Evolutionary conservation across 805 yeast species (phyloP).

Genomic region (Starmerella kuoi): DNA sequence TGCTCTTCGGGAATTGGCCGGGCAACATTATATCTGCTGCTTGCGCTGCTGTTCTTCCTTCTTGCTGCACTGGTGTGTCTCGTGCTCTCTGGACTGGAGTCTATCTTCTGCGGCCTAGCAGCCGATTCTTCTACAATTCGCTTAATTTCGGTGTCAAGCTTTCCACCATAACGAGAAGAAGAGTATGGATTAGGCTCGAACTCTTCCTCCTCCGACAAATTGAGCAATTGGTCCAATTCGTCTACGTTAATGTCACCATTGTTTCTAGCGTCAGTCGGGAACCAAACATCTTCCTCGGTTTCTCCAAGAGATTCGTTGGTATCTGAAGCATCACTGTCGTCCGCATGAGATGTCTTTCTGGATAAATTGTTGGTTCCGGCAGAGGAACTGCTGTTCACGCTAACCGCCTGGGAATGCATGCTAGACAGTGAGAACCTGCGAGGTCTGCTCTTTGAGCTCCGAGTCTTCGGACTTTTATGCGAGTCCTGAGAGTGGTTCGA

Average conservation of each 20-base stretch:
- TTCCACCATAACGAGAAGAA: not conserved
- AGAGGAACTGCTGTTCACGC: conserved; percentile 6
- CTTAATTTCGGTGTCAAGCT: not conserved
- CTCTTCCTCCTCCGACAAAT: conserved; percentile 18
- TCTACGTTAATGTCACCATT: conserved; percentile 78
- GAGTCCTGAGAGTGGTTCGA: conserved; percentile 10
- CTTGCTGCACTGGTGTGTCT: no score
- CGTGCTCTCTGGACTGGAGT: no score
- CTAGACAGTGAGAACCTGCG: conserved; percentile 16
- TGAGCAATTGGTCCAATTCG: conserved; percentile 44
- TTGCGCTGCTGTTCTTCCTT: no score
- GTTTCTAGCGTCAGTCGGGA: conserved; percentile 53
- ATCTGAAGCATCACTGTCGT: conserved; percentile 24
- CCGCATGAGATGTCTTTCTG: conserved; percentile 17
- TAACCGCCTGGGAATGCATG: conserved; percentile 14
- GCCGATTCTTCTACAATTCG: no score
- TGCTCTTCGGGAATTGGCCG: no score
- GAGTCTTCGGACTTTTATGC: not conserved
- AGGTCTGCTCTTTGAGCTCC: conserved; percentile 6
- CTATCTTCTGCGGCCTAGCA: no score
- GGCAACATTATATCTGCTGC: no score
- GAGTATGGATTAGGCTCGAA: not conserved
- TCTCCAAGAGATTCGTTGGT: conserved; percentile 42
- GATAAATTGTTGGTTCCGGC: conserved; percentile 5
- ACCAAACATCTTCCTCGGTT: conserved; percentile 95